Evolutionary conservation across 345 rosid species (phyloP).

Genomic region (Citrus unshiu): DNA sequence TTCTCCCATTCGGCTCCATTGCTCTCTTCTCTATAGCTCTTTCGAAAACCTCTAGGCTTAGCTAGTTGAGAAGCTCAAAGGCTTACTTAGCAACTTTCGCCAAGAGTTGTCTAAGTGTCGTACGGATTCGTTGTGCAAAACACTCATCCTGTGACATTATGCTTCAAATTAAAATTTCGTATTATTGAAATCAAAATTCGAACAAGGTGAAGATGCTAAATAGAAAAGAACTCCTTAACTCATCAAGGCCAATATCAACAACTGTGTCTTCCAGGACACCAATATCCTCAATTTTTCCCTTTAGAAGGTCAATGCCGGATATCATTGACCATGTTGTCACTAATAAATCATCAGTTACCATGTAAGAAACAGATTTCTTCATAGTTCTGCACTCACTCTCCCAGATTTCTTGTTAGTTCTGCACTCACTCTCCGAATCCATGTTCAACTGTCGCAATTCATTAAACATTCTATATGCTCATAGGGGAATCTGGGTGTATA

Average conservation of each 20-base stretch:
- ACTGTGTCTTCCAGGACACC: background rate
- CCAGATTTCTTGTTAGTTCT: constrained; percentile 6
- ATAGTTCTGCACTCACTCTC: background rate
- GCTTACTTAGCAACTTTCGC: too few relatives aligned
- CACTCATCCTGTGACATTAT: too few relatives aligned
- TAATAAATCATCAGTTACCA: constrained; percentile 18
- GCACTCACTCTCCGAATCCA: background rate
- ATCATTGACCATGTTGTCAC: constrained; percentile 8
- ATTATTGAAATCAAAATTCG: background rate
- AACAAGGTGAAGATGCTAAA: background rate
- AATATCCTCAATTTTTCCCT: background rate
- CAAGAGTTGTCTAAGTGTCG: too few relatives aligned
- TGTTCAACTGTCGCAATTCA: background rate
- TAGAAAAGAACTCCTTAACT: background rate
- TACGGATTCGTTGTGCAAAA: too few relatives aligned
- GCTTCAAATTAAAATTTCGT: background rate
- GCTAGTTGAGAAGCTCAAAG: too few relatives aligned
- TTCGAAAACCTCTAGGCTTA: too few relatives aligned
- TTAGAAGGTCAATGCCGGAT: constrained; percentile 4
- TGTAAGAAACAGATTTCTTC: constrained; percentile 7
- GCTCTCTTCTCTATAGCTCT: too few relatives aligned
- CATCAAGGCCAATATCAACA: background rate
- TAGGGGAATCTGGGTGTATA: background rate
- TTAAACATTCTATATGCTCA: too few relatives aligned
- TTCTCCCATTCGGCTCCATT: too few relatives aligned